Conservation (phyloP, 1,284 basidiomycete genomes). For the Ganoderma lingzhi region DNA sequence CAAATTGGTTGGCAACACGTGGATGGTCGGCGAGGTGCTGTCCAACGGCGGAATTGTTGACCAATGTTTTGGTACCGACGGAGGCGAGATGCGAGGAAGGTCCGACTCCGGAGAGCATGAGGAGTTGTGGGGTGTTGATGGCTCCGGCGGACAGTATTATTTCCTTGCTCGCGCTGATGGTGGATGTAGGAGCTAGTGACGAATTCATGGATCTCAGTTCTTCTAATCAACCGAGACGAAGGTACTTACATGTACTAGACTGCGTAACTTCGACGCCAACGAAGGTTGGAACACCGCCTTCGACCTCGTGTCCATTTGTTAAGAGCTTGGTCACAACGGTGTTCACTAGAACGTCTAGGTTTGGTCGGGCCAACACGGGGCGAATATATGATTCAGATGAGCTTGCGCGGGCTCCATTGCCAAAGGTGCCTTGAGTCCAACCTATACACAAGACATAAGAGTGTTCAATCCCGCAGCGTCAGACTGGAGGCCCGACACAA, state of each 20-base stretch:
- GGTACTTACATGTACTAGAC: conserved; percentile 29
- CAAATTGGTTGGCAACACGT: conserved; percentile 39
- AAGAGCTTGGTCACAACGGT: conserved; percentile 50
- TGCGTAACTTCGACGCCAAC: conserved; percentile 44
- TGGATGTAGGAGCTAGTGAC: background rate
- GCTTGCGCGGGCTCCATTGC: conserved; percentile 41
- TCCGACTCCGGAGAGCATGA: conserved; percentile 38
- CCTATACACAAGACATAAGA: conserved; percentile 34
- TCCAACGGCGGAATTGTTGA: conserved; percentile 33
- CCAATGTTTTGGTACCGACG: conserved; percentile 28
- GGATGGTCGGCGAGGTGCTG: conserved; percentile 44
- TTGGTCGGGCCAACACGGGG: conserved; percentile 43
- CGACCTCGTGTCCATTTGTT: conserved; percentile 31
- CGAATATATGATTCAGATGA: conserved; percentile 44
- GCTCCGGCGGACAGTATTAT: conserved; percentile 41
- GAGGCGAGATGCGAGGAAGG: conserved; percentile 24
- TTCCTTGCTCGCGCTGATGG: conserved; percentile 34
- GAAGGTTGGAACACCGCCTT: conserved; percentile 37
- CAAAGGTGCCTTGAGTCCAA: conserved; percentile 40
- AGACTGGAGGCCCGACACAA: conserved; percentile 13
- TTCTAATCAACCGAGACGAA: background rate
- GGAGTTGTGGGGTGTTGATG: conserved; percentile 36
- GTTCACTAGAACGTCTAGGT: conserved; percentile 52
- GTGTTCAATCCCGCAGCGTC: too few species aligned
- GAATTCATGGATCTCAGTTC: background rate